Base-by-base conservation (phyloP, 2,329 filamentous ascomycete species). In the Alternaria sp. region DNA sequence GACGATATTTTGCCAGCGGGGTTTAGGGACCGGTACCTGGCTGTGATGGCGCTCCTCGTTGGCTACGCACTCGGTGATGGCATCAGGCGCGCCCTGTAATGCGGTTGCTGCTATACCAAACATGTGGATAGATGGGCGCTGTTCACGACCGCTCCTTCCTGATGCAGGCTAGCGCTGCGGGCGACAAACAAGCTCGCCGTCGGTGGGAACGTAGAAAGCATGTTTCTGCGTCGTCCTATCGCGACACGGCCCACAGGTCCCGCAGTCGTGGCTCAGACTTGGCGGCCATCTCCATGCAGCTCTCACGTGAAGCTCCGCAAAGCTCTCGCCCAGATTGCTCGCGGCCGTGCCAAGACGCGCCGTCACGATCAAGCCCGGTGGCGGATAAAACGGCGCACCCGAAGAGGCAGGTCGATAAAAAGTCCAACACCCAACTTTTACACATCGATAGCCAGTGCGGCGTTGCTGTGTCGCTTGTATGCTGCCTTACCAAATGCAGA, bases 141-240 rank as follows among this genome's bases (percentile, higher is more conserved):
- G n/a, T 41, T 62, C 25, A 58, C 57, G 5, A 64, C 59, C 28
- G 70, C 71, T 70, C 71, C 71, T 74, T 63, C 71, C 71, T 65
- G 21, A 66, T 68, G 14, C 1, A 33, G 69, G 41, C 61, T 74
- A 72, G 58, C 7, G 57, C 57, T 47, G 51, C 56, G 62, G 58
- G 51, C 60, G 59, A 63, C 61, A 72, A 73, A 72, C 54, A 73
- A 74, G 71, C 70, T 72, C 65, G 68, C 58, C 57, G 57, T 66
- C 55, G 61, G 67, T 70, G 69, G 65, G 56, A 51, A 58, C 43
- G 61, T 58, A 65, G 66, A 71, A 73, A 72, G 70, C 71, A 64
- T 72, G 59, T 69, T 66, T 72, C 58, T 57, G 57, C 26, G 20
- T 61, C 50, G 57, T 60, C 62, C 61, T 65, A 72, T 73, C 67